Base-by-base conservation (phyloP, 257 asterid species). In the Echites panduratus region DNA sequence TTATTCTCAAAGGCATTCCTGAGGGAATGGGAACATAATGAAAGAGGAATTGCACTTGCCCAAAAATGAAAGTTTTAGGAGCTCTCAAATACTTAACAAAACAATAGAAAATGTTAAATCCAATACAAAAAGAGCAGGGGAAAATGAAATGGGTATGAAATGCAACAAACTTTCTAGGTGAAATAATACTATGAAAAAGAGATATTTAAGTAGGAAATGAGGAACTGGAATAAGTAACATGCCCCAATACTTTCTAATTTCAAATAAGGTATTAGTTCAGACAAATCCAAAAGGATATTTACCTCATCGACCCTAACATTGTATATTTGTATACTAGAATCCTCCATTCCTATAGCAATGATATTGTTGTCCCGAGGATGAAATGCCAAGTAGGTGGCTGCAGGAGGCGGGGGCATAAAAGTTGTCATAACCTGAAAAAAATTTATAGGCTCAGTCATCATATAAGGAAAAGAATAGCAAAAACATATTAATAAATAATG, bases 321-420 rank as follows among this genome's bases (percentile, higher is more conserved):
- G 75, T 92, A 92, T 65, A 92, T 90, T 57, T 92, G 98, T 54
- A 93, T 86, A 12, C 95, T 86, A 19, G 97, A 90, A 76, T 93
- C 97, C 73, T 93, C 98, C 97, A 90, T 93, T 72, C 98, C 98
- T 27, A 93, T 88, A 8, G 98, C 98, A 71, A 93, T 89, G 54
- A 90, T 85, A 79, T 93, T 90, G 86, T 93, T 90, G 75, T 93
- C 98, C 73, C 88, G 97, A 52, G 98, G 98, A 84, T 93, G 98
- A 76, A 93, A 90, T 17, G 97, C 98, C 78, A 93, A 82, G 77
- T 82, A 93, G 26, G 98, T 89, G 70, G 98, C 96, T 65, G 96
- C 96, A n/a, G 97, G 98, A 70, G 98, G 97, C 1, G 98, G 97
- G 22, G 96, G 91, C 97, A 93, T 93, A 88, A 93, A 93, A 61